Conservation (phyloP, 129 eudicot species). For the Smallanthus sonchifolius region DNA sequence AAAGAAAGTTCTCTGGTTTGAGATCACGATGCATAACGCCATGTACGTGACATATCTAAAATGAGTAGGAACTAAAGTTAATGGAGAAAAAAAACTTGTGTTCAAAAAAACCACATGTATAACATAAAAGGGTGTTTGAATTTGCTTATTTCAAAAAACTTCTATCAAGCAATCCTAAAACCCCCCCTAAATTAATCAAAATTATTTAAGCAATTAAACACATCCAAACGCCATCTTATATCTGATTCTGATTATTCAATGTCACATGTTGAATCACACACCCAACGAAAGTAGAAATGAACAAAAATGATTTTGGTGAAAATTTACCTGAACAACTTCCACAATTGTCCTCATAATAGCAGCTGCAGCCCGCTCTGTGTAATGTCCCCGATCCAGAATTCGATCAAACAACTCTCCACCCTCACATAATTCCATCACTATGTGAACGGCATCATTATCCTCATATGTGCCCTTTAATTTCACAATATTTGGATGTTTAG, state of each 20-base stretch:
- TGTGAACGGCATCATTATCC: conserved; percentile 69
- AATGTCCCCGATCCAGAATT: conserved; percentile 79
- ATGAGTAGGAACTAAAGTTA: conserved; percentile 16
- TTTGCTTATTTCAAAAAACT: too few relatives aligned
- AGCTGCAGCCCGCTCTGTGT: conserved; percentile 87
- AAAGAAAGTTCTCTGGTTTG: conserved; percentile 85
- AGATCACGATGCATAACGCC: conserved; percentile 96
- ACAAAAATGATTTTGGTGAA: too few relatives aligned
- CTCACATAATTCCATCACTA: conserved; percentile 85
- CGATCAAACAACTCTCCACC: conserved; percentile 83
- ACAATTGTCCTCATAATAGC: conserved; percentile 57
- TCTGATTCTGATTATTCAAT: background rate
- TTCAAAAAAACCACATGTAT: background rate
- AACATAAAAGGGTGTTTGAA: too few relatives aligned
- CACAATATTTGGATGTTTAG: conserved; percentile 69
- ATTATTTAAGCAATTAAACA: too few relatives aligned
- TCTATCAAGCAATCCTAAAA: too few relatives aligned
- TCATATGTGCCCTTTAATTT: conserved; percentile 63
- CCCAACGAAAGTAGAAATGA: too few relatives aligned
- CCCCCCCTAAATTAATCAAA: too few relatives aligned
- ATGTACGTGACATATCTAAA: conserved; percentile 58
- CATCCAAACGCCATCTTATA: too few relatives aligned
- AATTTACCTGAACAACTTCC: conserved; percentile 76
- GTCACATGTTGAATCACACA: too few relatives aligned
- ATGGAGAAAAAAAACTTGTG: background rate